Evolutionary conservation across 2,329 filamentous ascomycete species (phyloP).

Genomic region (Penicillium brasilianum): DNA sequence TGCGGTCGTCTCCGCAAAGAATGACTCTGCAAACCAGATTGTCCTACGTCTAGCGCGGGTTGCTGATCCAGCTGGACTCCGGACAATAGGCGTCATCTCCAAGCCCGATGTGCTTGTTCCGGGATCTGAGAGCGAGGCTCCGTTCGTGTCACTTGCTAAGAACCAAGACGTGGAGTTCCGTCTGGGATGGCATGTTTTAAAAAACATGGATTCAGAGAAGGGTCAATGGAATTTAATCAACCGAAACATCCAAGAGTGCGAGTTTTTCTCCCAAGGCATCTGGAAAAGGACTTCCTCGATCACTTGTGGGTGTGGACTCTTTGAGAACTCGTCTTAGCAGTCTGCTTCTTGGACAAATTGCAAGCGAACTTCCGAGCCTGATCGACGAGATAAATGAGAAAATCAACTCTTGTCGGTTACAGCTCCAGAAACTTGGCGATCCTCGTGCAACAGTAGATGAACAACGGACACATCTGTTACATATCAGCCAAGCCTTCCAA

Average conservation of each 20-base stretch:
- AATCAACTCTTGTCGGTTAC: neutral
- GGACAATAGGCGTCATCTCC: neutral
- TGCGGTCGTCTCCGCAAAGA: constrained; percentile 1
- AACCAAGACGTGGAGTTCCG: constrained; percentile 1
- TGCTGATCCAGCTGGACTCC: neutral
- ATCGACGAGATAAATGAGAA: neutral
- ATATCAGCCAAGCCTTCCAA: constrained; percentile 3
- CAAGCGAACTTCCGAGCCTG: neutral
- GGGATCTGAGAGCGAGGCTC: neutral
- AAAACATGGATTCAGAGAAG: constrained; percentile 4
- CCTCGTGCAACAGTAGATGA: neutral
- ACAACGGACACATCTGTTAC: neutral
- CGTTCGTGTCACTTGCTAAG: neutral
- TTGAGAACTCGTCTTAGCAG: neutral
- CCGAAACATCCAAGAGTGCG: neutral
- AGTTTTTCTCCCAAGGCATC: neutral
- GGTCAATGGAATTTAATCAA: neutral
- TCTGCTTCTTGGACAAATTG: neutral
- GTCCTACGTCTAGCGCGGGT: neutral
- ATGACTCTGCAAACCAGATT: constrained; percentile 4
- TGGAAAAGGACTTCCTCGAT: neutral
- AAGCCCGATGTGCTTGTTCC: neutral
- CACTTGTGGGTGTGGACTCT: neutral
- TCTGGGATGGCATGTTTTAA: constrained; percentile 1
- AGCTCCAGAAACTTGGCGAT: neutral